These are phyloP conservation scores for Suhomyces wounanorum DNA, from an alignment of 1,139 yeast genomes.

Conservation along the genomic window DNA sequence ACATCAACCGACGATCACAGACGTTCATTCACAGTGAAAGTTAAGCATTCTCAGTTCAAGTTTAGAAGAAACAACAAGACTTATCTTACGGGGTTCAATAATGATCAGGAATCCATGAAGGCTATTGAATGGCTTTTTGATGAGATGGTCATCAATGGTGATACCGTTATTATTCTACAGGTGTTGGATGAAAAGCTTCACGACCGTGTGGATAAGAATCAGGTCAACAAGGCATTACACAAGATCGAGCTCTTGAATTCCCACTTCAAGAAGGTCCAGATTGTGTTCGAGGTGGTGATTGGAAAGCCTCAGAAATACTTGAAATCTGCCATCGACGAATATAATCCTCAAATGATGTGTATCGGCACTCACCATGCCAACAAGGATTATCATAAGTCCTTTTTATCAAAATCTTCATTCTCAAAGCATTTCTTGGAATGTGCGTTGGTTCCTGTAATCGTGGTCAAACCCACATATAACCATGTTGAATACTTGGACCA, in stretches of 20 bases:
- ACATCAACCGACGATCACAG: slow-evolving; percentile 42
- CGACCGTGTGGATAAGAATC: slow-evolving; percentile 29
- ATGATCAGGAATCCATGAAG: slow-evolving; percentile 54
- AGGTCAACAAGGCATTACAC: slow-evolving; percentile 36
- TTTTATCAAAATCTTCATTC: slow-evolving; percentile 48
- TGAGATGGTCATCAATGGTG: slow-evolving; percentile 64
- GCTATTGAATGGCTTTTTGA: slow-evolving; percentile 70
- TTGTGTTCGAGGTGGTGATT: slow-evolving; percentile 60
- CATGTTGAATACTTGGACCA: slow-evolving; percentile 28
- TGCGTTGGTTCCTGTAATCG: slow-evolving; percentile 68
- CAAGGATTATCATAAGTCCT: slow-evolving; percentile 36
- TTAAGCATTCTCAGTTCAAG: slow-evolving; percentile 56
- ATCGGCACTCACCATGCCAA: slow-evolving; percentile 56
- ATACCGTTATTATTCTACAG: slow-evolving; percentile 60
- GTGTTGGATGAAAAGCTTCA: slow-evolving; percentile 52
- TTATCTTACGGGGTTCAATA: slow-evolving; percentile 61
- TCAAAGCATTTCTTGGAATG: slow-evolving; percentile 68
- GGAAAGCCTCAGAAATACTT: slow-evolving; percentile 63
- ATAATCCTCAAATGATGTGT: slow-evolving; percentile 64
- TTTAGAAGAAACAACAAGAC: slow-evolving; percentile 62
- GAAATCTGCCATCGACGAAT: slow-evolving; percentile 57
- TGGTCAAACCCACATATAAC: slow-evolving; percentile 59
- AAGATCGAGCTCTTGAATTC: slow-evolving; percentile 50
- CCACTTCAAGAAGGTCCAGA: slow-evolving; percentile 49
- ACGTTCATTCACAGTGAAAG: slow-evolving; percentile 53